Percentiles rank a stretch among this genome's conserved stretches.
Evolutionary conservation across 2,329 filamentous ascomycete species (phyloP).

Genomic region (Endocalyx cinctus): DNA sequence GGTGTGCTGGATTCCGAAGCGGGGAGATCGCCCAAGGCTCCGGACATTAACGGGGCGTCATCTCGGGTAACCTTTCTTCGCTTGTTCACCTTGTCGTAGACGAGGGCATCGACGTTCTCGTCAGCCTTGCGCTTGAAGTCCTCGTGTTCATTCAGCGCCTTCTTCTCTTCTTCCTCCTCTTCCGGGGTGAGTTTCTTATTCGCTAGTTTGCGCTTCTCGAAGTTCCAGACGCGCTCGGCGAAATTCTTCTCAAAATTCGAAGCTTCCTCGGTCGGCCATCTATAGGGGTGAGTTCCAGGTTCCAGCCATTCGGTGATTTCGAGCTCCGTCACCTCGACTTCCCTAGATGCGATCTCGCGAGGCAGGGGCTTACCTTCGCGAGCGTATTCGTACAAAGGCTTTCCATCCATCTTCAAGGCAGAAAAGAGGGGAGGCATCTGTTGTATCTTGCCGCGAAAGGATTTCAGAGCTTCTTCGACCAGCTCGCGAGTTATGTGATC

Average conservation of each 20-base stretch:
- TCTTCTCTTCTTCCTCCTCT: constrained; percentile 50
- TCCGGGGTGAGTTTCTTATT: constrained; percentile 45
- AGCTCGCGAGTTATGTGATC: constrained; percentile 74
- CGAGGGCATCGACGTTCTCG: constrained; percentile 52
- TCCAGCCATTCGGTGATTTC: constrained; percentile 83
- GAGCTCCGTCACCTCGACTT: constrained; percentile 72
- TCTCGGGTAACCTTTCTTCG: constrained; percentile 30
- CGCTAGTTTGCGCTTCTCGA: constrained; percentile 51
- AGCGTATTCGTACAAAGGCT: constrained; percentile 94
- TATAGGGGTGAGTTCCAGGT: constrained; percentile 72
- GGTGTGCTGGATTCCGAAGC: constrained; percentile 36
- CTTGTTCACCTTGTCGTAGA: constrained; percentile 44
- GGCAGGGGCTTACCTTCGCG: constrained; percentile 84
- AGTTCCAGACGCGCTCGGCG: constrained; percentile 66
- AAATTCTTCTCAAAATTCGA: constrained; percentile 69
- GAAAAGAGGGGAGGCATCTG: constrained; percentile 93
- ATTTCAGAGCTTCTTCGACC: constrained; percentile 70
- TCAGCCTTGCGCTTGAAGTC: constrained; percentile 55
- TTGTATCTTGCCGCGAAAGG: constrained; percentile 77
- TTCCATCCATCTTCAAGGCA: constrained; percentile 87
- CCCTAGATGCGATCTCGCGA: constrained; percentile 73
- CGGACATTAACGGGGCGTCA: constrained; percentile 50
- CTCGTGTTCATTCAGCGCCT: constrained; percentile 52
- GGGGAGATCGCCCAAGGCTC: constrained; percentile 49
- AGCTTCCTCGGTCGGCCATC: constrained; percentile 77